Conservation (phyloP, 108 stramenopile species). For the Skeletonema marinoi region DNA sequence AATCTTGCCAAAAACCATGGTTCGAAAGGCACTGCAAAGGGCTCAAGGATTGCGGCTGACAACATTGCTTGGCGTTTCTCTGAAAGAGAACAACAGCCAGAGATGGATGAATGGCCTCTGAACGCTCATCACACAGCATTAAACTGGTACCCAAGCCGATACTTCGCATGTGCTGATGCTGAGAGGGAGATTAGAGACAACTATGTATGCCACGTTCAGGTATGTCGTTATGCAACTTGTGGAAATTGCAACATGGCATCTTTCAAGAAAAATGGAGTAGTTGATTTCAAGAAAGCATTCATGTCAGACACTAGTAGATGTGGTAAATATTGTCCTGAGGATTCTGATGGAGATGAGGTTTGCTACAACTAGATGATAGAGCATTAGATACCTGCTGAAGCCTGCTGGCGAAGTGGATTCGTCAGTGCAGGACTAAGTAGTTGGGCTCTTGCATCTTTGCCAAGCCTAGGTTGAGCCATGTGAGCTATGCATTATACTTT, state of each 20-base stretch:
- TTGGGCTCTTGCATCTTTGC: neutral
- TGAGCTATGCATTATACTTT: neutral
- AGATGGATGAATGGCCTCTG: slow-evolving; percentile 16
- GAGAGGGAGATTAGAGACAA: slow-evolving; percentile 5
- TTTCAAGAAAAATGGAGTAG: neutral
- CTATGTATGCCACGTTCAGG: slow-evolving; percentile 19
- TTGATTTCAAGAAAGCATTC: neutral
- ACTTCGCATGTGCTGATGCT: slow-evolving; percentile 25
- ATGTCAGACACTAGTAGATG: neutral
- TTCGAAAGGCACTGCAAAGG: neutral
- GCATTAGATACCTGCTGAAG: neutral
- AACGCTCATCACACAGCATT: slow-evolving; percentile 30
- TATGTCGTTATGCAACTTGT: slow-evolving; percentile 16
- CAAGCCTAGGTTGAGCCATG: no score
- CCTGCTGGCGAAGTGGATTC: neutral
- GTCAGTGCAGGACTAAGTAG: neutral
- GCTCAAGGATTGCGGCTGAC: slow-evolving; percentile 6
- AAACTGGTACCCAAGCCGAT: slow-evolving; percentile 17
- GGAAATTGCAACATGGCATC: slow-evolving; percentile 29
- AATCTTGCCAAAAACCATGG: slow-evolving; percentile 39
- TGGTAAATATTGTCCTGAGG: neutral
- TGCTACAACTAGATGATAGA: neutral
- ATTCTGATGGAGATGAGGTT: neutral
- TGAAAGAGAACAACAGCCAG: slow-evolving; percentile 16
- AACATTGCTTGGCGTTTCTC: slow-evolving; percentile 20